Evolutionary conservation across 2,329 filamentous ascomycete species (phyloP), one percentile per base, ranked within the genome.

Genomic region (Ceratocystis diversiconidia): DNA sequence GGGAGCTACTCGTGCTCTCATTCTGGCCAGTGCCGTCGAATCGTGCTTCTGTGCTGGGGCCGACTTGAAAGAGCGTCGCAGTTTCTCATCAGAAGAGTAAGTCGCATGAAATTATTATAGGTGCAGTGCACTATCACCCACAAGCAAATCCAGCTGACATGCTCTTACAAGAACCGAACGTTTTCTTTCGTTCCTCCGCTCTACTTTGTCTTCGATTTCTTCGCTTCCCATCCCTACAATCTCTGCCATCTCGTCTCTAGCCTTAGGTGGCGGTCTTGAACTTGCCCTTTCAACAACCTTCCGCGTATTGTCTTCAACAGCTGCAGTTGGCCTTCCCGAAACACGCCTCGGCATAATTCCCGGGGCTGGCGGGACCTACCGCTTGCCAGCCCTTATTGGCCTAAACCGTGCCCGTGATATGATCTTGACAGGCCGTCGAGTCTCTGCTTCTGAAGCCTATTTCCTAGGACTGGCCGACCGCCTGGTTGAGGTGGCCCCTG

Each of bases 281-380:
- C 84, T 99, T 64, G 92, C 91, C 1, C 84, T 99, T 5, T 86
- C 88, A 70, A 95, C 92, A 1, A 86, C 94, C 75, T 85, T 99
- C 75, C 90, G 94, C 70, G 87, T 99, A 63, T 86, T 97, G 70
- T 83, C 86, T 41, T 90, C 89, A 48, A 88, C 86, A 43, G 88
- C 90, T 17, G 78, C 80, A 28, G 85, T 99, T 65, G 92, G 85
- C 0, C 83, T 97, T 4, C 94, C 94, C 1, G 94, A 99, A 75
- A 97, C 94, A 1, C 82, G 92, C 1, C 82, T 99, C 1, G 94
- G 88, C 65, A 99, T 99, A 73, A 88, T 99, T 69, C 94, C 94
- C 2, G 94, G 94, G 67, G 94, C 92, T 1, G 94, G 94, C 55
- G 94, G 92, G 68, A 97, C 92, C 0, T 90, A 90, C 75, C 86